Conservation (phyloP, 1,284 basidiomycete genomes). For the Papiliotrema laurentii region DNA sequence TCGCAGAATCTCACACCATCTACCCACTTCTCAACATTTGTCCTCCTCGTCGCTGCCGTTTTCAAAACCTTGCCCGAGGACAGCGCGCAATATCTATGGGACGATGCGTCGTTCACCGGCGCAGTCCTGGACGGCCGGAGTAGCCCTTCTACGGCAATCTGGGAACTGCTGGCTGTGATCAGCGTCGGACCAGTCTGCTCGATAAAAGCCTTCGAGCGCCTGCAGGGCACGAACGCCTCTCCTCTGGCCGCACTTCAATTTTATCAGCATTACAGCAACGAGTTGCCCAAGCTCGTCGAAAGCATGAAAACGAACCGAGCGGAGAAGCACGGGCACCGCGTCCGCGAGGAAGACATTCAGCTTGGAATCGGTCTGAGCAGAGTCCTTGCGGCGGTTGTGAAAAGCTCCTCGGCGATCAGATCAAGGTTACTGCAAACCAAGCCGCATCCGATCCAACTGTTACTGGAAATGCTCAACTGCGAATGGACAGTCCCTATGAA, state of each 20-base stretch:
- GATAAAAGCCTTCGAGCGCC: conserved; percentile 34
- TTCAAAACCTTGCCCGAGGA: conserved; percentile 71
- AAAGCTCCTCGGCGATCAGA: conserved; percentile 55
- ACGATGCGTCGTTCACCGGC: conserved; percentile 67
- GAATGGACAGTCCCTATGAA: conserved; percentile 89
- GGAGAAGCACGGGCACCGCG: conserved; percentile 26
- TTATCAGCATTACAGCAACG: conserved; percentile 37
- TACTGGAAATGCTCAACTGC: conserved; percentile 73
- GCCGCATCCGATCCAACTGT: conserved; percentile 68
- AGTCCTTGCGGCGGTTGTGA: conserved; percentile 73
- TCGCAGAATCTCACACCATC: conserved; percentile 47
- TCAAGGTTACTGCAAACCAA: conserved; percentile 61
- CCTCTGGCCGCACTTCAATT: conserved; percentile 36
- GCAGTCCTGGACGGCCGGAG: conserved; percentile 76
- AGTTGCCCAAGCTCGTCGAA: conserved; percentile 39
- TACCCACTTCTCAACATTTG: conserved; percentile 71
- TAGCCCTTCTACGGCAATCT: conserved; percentile 70
- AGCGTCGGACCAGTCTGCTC: conserved; percentile 78
- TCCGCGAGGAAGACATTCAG: conserved; percentile 22
- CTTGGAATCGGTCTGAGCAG: conserved; percentile 35
- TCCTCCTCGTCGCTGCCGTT: conserved; percentile 73
- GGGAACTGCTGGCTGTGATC: conserved; percentile 82
- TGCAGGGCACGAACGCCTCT: conserved; percentile 35
- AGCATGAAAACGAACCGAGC: conserved; percentile 26
- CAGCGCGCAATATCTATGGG: conserved; percentile 78